Conservation (phyloP, 2,329 filamentous ascomycete species). For the Curvularia sp. region DNA sequence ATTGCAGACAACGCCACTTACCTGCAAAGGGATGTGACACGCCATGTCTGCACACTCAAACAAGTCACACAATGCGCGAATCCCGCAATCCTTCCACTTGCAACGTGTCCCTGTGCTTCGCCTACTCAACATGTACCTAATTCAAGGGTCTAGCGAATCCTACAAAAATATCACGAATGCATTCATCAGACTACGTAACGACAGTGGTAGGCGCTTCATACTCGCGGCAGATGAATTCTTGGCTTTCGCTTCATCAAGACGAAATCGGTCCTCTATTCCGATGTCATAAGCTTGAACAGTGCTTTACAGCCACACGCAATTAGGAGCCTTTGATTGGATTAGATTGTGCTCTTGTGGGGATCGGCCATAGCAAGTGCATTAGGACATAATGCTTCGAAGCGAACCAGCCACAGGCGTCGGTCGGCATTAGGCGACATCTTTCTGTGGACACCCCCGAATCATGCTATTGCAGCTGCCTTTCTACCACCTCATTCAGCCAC, state of each 20-base stretch:
- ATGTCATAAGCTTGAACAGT: not conserved
- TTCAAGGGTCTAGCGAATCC: not conserved
- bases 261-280: too few species aligned
- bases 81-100: not conserved
- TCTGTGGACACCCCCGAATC: not conserved
- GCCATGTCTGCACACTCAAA: not conserved
- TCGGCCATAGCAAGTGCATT: conserved; percentile 3
- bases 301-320: not conserved
- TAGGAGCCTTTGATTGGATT: not conserved
- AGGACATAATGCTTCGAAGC: conserved; percentile 6
- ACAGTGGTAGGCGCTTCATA: not conserved
- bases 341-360: conserved; percentile 1
- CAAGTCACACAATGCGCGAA: not conserved
- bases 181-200: not conserved
- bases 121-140: not conserved
- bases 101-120: not conserved
- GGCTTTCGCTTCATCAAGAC: not conserved
- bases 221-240: not conserved
- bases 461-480: not conserved
- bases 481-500: not conserved
- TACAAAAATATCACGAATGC: not conserved
- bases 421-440: conserved; percentile 1
- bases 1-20: not conserved
- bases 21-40: not conserved
- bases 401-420: conserved; percentile 4